Evolutionary conservation across 1,284 basidiomycete genomes (phyloP).

Genomic region (Chiua sp.): DNA sequence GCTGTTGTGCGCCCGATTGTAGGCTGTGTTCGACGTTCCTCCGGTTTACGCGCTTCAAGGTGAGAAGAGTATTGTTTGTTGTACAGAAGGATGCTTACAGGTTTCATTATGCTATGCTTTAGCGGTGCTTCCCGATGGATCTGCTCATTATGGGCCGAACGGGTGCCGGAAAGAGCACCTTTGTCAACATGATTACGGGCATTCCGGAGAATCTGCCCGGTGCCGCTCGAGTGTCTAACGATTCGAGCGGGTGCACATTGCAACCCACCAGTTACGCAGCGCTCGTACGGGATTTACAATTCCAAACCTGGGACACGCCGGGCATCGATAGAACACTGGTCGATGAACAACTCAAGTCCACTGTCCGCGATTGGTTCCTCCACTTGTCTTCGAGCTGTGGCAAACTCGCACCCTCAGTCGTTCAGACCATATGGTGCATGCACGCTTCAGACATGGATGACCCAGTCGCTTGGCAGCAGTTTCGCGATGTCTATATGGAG

Average conservation of each 20-base stretch:
- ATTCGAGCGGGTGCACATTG: no score
- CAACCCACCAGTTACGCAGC: not conserved
- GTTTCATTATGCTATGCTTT: not conserved
- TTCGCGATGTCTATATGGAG: not conserved
- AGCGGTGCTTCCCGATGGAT: not conserved
- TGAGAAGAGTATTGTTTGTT: not conserved
- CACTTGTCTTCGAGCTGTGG: no score
- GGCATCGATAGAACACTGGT: not conserved
- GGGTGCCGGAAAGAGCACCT: not conserved
- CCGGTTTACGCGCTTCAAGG: not conserved
- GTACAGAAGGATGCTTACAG: no score
- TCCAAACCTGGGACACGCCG: not conserved
- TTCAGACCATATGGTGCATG: not conserved
- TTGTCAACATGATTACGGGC: not conserved
- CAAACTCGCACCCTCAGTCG: not conserved
- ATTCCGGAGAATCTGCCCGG: not conserved
- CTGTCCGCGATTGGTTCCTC: no score
- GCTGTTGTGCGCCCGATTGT: not conserved
- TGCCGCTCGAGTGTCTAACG: not conserved
- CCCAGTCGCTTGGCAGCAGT: not conserved
- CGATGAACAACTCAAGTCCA: no score
- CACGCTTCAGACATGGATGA: not conserved
- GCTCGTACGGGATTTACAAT: not conserved
- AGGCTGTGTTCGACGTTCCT: not conserved
- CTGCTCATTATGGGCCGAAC: not conserved